Base-by-base conservation (phyloP, 2,329 filamentous ascomycete genomes). In the Diplodia intermedia region DNA sequence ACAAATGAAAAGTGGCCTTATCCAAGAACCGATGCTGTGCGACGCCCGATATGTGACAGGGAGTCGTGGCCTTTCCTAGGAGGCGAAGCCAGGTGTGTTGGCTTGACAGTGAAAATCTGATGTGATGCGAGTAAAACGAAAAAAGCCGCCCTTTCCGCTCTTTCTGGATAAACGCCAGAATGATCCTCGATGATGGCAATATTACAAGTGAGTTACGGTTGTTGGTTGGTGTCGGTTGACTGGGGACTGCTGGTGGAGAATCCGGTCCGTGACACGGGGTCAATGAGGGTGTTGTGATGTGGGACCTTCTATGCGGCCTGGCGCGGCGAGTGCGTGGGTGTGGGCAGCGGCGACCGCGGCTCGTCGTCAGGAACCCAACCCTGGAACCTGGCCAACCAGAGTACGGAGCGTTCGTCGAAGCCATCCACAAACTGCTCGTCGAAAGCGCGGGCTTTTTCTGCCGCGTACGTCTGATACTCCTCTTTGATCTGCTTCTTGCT, bases 381-480 rank as follows among this genome's bases (percentile, higher is more conserved):
- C 18, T 78, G 73, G 31, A 72, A 71, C 18, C 77, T 75, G 12
- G 78, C 78, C 54, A 76, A 73, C 77, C 78, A 79, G 70, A 80
- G 76, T 60, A 83, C 75, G 3, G 74, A 72, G 40, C 79, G 78
- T 47, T 81, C 75, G 69, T 83, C 79, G 71, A 83, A 84, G 31
- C 74, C 72, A 57, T 78, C 76, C 70, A 84, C 83, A 73, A 83
- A 81, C 1, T 76, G 74, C 63, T 83, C 78, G 69, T 85, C 83
- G 26, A 80, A 77, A 20, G 79, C 75, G 36, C 86, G 82, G 18
- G 82, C 79, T 69, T 87, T 87, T 0, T 80, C 79, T 43, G 76
- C 77, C 0, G 85, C 82, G 72, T 89, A 94, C 1, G 82, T 81
- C 70, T 84, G 82, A 81, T 97, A 97, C 78, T 97, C 94, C 62